Base-by-base conservation (phyloP, 345 rosid species). In the Geranium rotundifolium region DNA sequence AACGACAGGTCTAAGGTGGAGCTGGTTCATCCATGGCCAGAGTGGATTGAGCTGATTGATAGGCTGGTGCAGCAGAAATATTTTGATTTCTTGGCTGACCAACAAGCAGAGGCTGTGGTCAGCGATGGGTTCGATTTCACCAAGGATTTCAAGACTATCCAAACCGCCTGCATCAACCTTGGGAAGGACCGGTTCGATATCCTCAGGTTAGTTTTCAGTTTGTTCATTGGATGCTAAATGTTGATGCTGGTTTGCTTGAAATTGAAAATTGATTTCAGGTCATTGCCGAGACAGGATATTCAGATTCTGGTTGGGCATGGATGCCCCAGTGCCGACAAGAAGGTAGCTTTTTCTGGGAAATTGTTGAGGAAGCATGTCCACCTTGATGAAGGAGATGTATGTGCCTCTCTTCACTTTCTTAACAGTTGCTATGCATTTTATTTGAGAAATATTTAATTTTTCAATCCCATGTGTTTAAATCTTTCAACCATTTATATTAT, bases 381-480 rank as follows among this genome's bases (percentile, higher is more conserved):
- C 82, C 86, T 93, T 19, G 92, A 93, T 72, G 99, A 93, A 93
- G 97, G 99, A 77, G 97, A 93, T 85, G 97, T 93, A 74, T 81
- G 96, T 73, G 60, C 52, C 3, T 46, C 46, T 37, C 46, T 37
- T 37, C 9, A 37, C 46, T 37, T 6, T 6, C 2, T 37, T 37
- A 37, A 37, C 12, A 10, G 12, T 37, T 37, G 46, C 46, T 0
- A 37, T 5, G 46, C 46, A 37, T 37, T 37, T 37, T 37, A 10
- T 37, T 37, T 7, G 56, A 52, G 4, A 4, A 17, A 4, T 4
- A 14, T 52, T 13, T 3, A 7, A 4, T 16, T 55, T 16, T 55
- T 17, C n/a, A 16, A 55, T 55, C 19, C 57, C 41, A 23, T 34
- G 41, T 5, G 41, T 34, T 34, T 8, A 34, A 8, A 34, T 4